Percentiles rank a stretch among this genome's conserved stretches.
These are phyloP conservation scores for Rhamnella rubrinervis DNA, from an alignment of 331 rosid genomes.

Conservation along the genomic window DNA sequence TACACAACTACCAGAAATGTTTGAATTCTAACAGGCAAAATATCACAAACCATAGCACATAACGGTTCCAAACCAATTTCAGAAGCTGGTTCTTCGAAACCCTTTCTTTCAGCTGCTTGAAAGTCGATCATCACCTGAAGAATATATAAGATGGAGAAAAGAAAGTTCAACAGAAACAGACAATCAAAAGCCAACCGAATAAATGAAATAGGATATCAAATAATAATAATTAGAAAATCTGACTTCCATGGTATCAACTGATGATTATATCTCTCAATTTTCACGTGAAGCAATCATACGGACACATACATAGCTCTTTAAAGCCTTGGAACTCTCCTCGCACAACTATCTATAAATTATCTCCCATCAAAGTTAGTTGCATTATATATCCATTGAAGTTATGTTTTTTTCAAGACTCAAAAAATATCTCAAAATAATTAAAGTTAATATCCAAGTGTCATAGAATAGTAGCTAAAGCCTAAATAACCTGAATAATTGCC, in stretches of 20 bases:
- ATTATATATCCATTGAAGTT: not conserved
- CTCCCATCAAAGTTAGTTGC: not conserved
- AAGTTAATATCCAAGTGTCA: constrained; percentile 10
- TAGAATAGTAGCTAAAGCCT: constrained; percentile 12
- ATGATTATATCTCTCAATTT: not conserved
- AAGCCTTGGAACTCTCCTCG: not conserved
- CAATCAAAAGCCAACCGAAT: not conserved
- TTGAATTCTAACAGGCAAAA: constrained; percentile 2
- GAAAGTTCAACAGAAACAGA: not conserved
- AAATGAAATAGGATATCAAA: not conserved
- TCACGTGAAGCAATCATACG: not conserved
- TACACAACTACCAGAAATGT: constrained; percentile 18
- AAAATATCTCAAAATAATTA: constrained; percentile 7
- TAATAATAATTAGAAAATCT: not conserved
- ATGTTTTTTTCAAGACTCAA: not conserved
- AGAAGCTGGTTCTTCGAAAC: constrained; percentile 91
- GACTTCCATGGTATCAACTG: not conserved
- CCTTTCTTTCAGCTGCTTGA: constrained; percentile 95
- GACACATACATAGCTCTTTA: not conserved
- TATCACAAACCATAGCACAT: constrained; percentile 82
- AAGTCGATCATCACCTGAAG: constrained; percentile 94
- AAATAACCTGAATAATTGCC: constrained; percentile 89
- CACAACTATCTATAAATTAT: not conserved
- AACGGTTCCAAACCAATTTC: constrained; percentile 90
- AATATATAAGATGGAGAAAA: not conserved